Conservation (phyloP, 305 asterid species). For the Fraxinus paxiana region DNA sequence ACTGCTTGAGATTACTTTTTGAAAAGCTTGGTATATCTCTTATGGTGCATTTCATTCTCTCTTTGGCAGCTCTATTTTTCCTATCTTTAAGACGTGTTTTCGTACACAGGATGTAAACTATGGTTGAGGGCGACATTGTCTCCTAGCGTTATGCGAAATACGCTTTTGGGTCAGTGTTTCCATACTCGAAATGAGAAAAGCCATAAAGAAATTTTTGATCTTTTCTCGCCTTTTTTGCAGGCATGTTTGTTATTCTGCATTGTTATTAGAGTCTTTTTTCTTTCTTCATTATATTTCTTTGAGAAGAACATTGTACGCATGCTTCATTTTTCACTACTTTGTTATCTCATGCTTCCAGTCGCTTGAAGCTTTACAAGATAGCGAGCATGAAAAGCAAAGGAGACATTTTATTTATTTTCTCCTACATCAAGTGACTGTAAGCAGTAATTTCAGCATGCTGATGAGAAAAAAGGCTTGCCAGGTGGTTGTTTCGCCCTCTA, state of each 20-base stretch:
- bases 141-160: conserved; percentile 94
- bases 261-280: conserved; percentile 10
- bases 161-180: conserved; percentile 96
- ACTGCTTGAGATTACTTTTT: conserved; percentile 81
- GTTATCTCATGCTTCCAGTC: conserved; percentile 52
- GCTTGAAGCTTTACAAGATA: conserved; percentile 97
- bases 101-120: conserved; percentile 76
- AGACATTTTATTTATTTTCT: conserved; percentile 89
- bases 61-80: conserved; percentile 19
- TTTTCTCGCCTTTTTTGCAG: conserved; percentile 94
- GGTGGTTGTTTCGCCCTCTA: conserved; percentile 45
- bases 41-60: conserved; percentile 18
- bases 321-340: conserved; percentile 23
- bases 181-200: conserved; percentile 96
- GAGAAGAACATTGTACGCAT: conserved; percentile 17
- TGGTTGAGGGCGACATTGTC: conserved; percentile 95
- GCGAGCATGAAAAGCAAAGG: conserved; percentile 94
- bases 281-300: conserved; percentile 9
- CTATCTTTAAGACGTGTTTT: conserved; percentile 19
- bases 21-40: conserved; percentile 85
- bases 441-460: conserved; percentile 88
- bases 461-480: conserved; percentile 96
- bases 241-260: conserved; percentile 40
- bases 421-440: conserved; percentile 92
- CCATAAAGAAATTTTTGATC: conserved; percentile 99